Evolutionary conservation across 176 grass and related monocot species (phyloP).

Genomic region (Pontederia paniculata): DNA sequence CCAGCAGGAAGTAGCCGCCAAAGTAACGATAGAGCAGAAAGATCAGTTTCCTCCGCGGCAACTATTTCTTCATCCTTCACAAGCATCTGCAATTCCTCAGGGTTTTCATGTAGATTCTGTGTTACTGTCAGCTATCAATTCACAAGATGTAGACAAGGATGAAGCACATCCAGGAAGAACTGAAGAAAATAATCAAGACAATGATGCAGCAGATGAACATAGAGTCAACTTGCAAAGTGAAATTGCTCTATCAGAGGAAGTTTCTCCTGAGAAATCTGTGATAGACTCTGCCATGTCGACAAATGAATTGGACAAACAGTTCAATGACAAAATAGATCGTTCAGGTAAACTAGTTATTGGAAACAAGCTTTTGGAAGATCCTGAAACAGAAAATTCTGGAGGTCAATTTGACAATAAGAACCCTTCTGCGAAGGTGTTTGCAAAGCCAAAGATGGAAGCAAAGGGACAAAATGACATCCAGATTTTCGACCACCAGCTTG

Average conservation of each 20-base stretch:
- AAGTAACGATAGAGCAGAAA: slow-evolving; percentile 21
- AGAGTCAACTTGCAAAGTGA: slow-evolving; percentile 31
- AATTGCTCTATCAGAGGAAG: slow-evolving; percentile 28
- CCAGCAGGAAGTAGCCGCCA: slow-evolving; percentile 27
- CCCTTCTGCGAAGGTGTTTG: not conserved
- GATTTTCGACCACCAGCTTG: slow-evolving; percentile 17
- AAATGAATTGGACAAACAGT: slow-evolving; percentile 21
- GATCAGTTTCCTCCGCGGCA: slow-evolving; percentile 5
- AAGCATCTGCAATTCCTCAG: slow-evolving; percentile 19
- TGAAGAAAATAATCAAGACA: slow-evolving; percentile 32
- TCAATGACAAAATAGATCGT: slow-evolving; percentile 5
- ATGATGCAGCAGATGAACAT: slow-evolving; percentile 31
- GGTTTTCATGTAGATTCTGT: slow-evolving; percentile 19
- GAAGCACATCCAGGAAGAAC: slow-evolving; percentile 14
- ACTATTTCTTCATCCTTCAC: not conserved
- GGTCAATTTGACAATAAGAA: slow-evolving; percentile 26
- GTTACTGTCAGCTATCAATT: slow-evolving; percentile 16
- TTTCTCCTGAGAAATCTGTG: slow-evolving; percentile 34
- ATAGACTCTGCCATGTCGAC: slow-evolving; percentile 29
- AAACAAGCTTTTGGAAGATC: slow-evolving; percentile 2
- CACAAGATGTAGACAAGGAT: slow-evolving; percentile 18
- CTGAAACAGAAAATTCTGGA: slow-evolving; percentile 30
- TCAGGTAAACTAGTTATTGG: too few relatives aligned
- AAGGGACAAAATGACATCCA: not conserved
- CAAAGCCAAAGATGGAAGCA: slow-evolving; percentile 2